Base-by-base conservation (phyloP, 192 early-diverging fungal species). In the Backusella parvicylindrica region DNA sequence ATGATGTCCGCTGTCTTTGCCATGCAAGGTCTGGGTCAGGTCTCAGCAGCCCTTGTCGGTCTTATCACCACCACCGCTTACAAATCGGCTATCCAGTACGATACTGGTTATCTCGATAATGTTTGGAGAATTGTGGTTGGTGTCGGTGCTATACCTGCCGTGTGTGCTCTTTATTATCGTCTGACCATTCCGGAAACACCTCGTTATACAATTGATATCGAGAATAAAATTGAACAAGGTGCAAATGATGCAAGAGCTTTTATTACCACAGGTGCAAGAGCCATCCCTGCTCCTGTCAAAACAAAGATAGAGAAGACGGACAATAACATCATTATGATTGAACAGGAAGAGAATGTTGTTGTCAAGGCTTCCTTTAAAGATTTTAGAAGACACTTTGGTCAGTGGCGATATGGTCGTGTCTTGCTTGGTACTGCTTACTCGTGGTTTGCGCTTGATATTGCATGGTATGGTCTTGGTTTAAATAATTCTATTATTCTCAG, bases 71-170 rank as follows among this genome's bases (percentile, higher is more conserved):
- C 94, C 2, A 87, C 91, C 21, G 91, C 86, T 70, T 94, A 92
- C 85, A 88, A 94, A 79, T 65, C 71, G 75, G 70, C 81, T 70
- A 92, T 98, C 76, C 77, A 88, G 33, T 80, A 73, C 13, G 90
- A 96, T 68, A 76, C 75, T 31, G 43, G 77, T 8, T 75, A 86
- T 65, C 83, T 97, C 35, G 96, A 97, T 79, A 90, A 92, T 72
- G 97, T 96, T n/a, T 98, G 97, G 97, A 91, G 97, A 50, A 88
- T 97, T 71, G 87, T 94, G 49, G 82, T 96, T 63, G 95, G 93
- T 70, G 83, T 96, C 64, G 95, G 96, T 70, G 89, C 89, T 60
- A 75, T 99, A 38, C 97, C 97, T 2, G 94, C 88, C 32, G 65
- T 96, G 3, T 79, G 85, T 64, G 92, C 97, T 26, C 87, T 99